Evolutionary conservation across 2,329 filamentous ascomycete genomes (phyloP), one percentile per base, ranked within the genome.

Genomic region (Ascochyta fabae): DNA sequence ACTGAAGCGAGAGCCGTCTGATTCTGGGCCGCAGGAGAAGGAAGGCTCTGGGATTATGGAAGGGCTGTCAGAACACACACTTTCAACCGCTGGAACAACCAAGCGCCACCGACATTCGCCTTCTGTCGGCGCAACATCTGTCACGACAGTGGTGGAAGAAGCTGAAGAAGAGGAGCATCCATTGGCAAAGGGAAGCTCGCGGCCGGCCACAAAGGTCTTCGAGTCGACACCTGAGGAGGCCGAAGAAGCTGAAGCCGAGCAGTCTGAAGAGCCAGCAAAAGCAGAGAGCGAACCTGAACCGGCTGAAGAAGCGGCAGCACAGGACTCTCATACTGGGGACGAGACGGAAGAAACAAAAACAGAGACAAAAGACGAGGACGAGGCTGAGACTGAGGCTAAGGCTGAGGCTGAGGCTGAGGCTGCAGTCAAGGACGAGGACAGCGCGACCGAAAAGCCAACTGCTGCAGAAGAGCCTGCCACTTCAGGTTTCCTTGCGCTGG

Each of bases 31-130:
- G 13, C 56, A 66, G 39, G 65, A 65, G 16, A 52, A 54, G 12
- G 68, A 68, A 13, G 65, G 47, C 39, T 41, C 58, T 15, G 62
- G 61, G 3, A 50, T 61, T 9, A 62, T 68, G 6, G 66, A 67
- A 16, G 65, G 71, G 6, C 35, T 65, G 6, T 68, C 79, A 60
- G 79, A 73, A 60, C 73, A 70, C 48, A 83, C 77, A 63, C 80
- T 78, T 72, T 85, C 75, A 68, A 85, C 73, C 60, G 85, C 73
- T 62, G 86, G 88, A 48, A 96, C 91, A 67, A 94, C 91, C 6
- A 87, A 93, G 70, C 84, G 92, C 60, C 92, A 96, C 74, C 88
- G 91, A 66, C 90, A 91, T 73, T 93, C 88, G 61, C 89, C 90
- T 23, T 94, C 90, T 13, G 88, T 89, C 13, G 88, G 90, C 44